Conservation (phyloP, 1,139 yeast genomes). For the Saccharomyces hybrid region DNA sequence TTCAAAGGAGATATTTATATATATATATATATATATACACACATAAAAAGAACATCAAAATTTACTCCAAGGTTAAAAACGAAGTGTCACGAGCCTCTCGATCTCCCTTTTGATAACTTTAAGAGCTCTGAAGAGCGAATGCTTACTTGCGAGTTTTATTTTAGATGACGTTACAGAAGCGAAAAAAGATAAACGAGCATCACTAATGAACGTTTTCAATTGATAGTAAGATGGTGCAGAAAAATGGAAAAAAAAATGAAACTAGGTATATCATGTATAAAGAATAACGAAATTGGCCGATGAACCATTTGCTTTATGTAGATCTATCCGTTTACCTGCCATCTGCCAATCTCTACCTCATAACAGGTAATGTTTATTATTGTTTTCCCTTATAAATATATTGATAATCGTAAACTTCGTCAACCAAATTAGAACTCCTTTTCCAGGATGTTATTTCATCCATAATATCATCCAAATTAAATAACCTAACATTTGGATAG, state of each 20-base stretch:
- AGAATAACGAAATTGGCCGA: not conserved
- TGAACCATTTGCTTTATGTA: not conserved
- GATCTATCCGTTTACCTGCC: not conserved
- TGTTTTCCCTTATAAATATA: conserved; percentile 14
- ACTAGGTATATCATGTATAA: not conserved
- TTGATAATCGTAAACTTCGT: conserved; percentile 29
- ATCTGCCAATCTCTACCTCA: not conserved
- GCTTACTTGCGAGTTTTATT: too few species aligned
- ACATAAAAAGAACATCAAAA: not conserved
- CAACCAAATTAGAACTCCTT: conserved; percentile 36
- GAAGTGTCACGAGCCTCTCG: too few species aligned
- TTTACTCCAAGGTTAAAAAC: not conserved
- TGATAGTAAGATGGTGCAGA: not conserved
- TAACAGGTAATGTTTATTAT: not conserved
- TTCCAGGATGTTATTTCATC: conserved; percentile 47
- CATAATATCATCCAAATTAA: conserved; percentile 36
- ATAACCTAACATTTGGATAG: conserved; percentile 41
- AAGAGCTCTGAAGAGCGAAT: too few species aligned
- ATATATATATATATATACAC: not conserved
- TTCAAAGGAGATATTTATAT: not conserved
- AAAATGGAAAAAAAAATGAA: not conserved
- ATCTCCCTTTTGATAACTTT: too few species aligned
- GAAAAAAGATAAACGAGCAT: too few species aligned
- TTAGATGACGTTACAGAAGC: too few species aligned
- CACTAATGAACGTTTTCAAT: too few species aligned